Evolutionary conservation across 345 rosid species (phyloP).

Genomic region (Ceriops tagal): DNA sequence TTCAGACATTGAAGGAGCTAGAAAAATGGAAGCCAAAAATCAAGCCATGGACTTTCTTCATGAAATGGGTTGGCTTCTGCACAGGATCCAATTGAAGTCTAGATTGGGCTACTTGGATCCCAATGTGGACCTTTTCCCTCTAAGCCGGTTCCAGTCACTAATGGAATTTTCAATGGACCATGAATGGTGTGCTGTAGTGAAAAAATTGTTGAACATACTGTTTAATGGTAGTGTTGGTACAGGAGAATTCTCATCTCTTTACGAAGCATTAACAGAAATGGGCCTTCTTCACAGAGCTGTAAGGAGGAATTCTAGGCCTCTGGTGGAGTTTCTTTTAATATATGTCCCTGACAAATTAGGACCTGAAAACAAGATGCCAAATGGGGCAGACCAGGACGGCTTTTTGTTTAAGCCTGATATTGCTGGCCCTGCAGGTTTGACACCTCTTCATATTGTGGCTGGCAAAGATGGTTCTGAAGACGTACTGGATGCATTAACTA

Average conservation of each 20-base stretch:
- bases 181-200: slow-evolving; percentile 95
- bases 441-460: slow-evolving; percentile 98
- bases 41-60: slow-evolving; percentile 89
- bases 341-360: slow-evolving; percentile 47
- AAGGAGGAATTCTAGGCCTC: slow-evolving; percentile 74
- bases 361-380: slow-evolving; percentile 20
- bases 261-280: slow-evolving; percentile 58
- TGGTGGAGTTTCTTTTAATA: slow-evolving; percentile 78
- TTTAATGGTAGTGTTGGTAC: slow-evolving; percentile 61
- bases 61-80: slow-evolving; percentile 98
- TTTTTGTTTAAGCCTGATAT: slow-evolving; percentile 79
- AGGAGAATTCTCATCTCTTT: slow-evolving; percentile 53
- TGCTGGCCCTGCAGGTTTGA: slow-evolving; percentile 88
- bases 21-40: slow-evolving; percentile 44
- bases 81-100: slow-evolving; percentile 61
- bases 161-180: slow-evolving; percentile 91
- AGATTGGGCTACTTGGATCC: slow-evolving; percentile 63
- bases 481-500: slow-evolving; percentile 73
- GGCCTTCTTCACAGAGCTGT: slow-evolving; percentile 92
- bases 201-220: slow-evolving; percentile 70
- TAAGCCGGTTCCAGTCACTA: slow-evolving; percentile 79
- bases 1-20: slow-evolving; percentile 29
- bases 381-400: slow-evolving; percentile 25
- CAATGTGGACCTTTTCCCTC: slow-evolving; percentile 56
- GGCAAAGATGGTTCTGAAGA: slow-evolving; percentile 98